phyloP scores from a whole-genome alignment of 495 filamentous ascomycete species.

The Hyaloscypha hepaticicola region DNA sequence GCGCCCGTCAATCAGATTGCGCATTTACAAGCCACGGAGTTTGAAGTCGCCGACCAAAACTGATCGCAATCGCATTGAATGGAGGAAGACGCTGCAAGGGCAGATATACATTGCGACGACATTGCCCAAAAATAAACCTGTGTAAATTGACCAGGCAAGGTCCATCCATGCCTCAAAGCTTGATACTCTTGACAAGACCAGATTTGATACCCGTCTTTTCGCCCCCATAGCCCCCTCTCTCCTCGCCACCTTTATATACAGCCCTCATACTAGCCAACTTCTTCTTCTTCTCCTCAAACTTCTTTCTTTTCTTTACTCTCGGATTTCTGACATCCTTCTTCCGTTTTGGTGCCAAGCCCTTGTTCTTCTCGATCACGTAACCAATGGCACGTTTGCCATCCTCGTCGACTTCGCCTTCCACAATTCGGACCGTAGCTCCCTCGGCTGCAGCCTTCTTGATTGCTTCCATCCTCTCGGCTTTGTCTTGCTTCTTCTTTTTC shows the following conservation, averaged over 20 bases:
- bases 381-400: slow-evolving; percentile 88
- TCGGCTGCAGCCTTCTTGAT: slow-evolving; percentile 43
- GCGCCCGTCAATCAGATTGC: too few relatives aligned
- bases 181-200: slow-evolving; percentile 87
- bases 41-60: too few relatives aligned
- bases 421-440: slow-evolving; percentile 51
- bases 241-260: slow-evolving; percentile 85
- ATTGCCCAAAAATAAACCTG: too few relatives aligned
- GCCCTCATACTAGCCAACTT: slow-evolving; percentile 82
- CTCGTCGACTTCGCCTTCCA: slow-evolving; percentile 59
- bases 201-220: slow-evolving; percentile 96
- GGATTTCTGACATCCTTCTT: slow-evolving; percentile 95
- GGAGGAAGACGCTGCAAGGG: too few relatives aligned
- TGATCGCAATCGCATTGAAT: too few relatives aligned
- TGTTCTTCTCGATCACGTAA: slow-evolving; percentile 95
- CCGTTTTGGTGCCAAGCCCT: slow-evolving; percentile 82
- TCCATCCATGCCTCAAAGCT: slow-evolving; percentile 47
- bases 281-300: slow-evolving; percentile 91
- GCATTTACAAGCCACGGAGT: too few relatives aligned
- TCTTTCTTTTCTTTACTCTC: slow-evolving; percentile 95
- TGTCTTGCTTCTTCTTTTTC: slow-evolving; percentile 69
- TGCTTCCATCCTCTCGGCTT: slow-evolving; percentile 46
- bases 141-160: neutral
- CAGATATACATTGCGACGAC: too few relatives aligned
- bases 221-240: slow-evolving; percentile 82